Conservation (phyloP, 1,284 basidiomycete genomes). For the Mycosarcoma maydis region DNA sequence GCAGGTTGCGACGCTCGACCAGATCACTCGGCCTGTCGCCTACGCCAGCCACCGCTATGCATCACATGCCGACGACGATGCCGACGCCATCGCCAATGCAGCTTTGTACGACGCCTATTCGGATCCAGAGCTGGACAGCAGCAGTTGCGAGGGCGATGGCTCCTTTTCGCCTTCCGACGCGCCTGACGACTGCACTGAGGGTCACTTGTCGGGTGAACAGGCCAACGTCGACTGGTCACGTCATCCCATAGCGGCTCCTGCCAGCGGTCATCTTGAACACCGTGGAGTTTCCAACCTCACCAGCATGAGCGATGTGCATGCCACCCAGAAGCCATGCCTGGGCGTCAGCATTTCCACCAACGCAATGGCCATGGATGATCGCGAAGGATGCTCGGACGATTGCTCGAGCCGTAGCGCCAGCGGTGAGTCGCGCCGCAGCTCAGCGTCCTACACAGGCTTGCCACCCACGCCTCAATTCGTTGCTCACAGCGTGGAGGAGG, state of each 20-base stretch:
- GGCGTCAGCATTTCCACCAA: constrained; percentile 19
- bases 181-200: constrained; percentile 18
- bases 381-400: constrained; percentile 39
- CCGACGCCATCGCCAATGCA: constrained; percentile 6
- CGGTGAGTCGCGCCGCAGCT: constrained; percentile 47
- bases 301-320: constrained; percentile 36
- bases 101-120: constrained; percentile 35
- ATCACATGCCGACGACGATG: constrained; percentile 9
- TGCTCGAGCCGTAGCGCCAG: constrained; percentile 51
- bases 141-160: constrained; percentile 43
- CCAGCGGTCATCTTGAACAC: constrained; percentile 7
- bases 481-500: constrained; percentile 35
- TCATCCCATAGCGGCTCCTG: constrained; percentile 23
- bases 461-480: constrained; percentile 53
- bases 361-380: constrained; percentile 29
- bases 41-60: constrained; percentile 22
- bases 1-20: constrained; percentile 28
- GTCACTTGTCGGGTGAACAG: constrained; percentile 19
- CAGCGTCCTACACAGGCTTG: constrained; percentile 54
- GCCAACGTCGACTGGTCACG: constrained; percentile 29
- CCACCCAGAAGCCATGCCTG: constrained; percentile 16
- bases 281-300: constrained; percentile 24
- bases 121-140: constrained; percentile 44
- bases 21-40: constrained; percentile 17
- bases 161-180: constrained; percentile 36